Conservation (phyloP, 495 filamentous ascomycete species). For the Hyaloscypha hepaticicola region DNA sequence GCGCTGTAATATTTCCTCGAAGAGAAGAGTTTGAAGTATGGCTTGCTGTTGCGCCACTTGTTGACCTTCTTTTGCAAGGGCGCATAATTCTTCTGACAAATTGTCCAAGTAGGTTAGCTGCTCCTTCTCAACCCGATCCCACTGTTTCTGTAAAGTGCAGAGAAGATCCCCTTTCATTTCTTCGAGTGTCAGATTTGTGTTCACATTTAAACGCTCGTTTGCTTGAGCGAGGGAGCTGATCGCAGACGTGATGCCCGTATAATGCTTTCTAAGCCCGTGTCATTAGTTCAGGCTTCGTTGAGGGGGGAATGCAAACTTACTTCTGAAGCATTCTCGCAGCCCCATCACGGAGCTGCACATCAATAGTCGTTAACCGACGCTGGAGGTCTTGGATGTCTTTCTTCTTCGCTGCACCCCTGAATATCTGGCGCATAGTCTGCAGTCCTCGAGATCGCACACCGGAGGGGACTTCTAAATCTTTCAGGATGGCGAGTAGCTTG, state of each 20-base stretch:
- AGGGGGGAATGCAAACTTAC: not conserved
- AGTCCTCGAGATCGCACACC: not conserved
- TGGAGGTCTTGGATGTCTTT: not conserved
- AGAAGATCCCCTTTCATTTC: not conserved
- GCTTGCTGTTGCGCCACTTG: not conserved
- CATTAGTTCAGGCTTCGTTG: no score
- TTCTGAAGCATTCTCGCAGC: not conserved
- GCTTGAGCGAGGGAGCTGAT: not conserved
- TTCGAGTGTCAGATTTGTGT: not conserved
- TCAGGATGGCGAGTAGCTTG: not conserved
- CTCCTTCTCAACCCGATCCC: not conserved
- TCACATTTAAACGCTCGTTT: not conserved
- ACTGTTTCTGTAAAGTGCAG: not conserved
- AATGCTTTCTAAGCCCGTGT: not conserved
- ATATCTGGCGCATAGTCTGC: not conserved
- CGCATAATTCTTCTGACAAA: not conserved
- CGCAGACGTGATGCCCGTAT: slow-evolving; percentile 1
- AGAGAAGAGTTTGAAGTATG: not conserved
- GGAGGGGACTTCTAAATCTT: not conserved
- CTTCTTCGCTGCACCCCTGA: not conserved
- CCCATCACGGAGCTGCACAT: not conserved
- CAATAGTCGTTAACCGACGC: not conserved
- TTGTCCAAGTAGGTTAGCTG: not conserved
- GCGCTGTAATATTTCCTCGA: not conserved
- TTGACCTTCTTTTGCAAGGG: not conserved